These are phyloP conservation scores for Corymbia citriodora DNA, from an alignment of 441 rosid genomes.

Conservation along the genomic window DNA sequence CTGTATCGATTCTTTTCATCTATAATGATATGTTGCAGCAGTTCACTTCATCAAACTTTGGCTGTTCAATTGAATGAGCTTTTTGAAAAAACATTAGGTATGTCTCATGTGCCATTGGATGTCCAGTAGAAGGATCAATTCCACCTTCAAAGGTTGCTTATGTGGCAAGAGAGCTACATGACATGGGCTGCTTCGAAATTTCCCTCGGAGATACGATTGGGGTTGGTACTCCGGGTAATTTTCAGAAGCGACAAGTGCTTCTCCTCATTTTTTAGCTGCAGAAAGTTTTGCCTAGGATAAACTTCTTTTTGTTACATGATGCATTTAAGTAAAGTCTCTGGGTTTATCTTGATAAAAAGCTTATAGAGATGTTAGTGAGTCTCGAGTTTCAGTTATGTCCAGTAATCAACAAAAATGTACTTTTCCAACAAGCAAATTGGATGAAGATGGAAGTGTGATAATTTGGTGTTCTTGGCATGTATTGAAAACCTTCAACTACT, in stretches of 20 bases:
- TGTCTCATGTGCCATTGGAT: constrained; percentile 90
- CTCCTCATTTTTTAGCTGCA: background rate
- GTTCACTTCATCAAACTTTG: background rate
- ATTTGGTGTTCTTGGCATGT: background rate
- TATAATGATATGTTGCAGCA: background rate
- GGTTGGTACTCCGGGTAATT: constrained; percentile 90
- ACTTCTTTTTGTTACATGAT: background rate
- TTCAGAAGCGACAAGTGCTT: constrained; percentile 1
- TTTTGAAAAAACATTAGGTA: constrained; percentile 41
- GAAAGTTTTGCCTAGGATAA: background rate
- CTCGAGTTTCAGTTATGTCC: background rate
- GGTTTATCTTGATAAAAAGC: background rate
- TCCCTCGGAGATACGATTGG: constrained; percentile 94
- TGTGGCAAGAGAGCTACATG: constrained; percentile 81
- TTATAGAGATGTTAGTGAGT: background rate
- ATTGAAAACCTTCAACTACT: background rate
- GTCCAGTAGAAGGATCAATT: constrained; percentile 87
- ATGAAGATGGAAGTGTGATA: background rate
- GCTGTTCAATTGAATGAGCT: constrained; percentile 5
- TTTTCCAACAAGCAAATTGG: background rate
- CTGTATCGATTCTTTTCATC: background rate
- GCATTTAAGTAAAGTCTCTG: background rate
- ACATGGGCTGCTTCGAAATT: constrained; percentile 97
- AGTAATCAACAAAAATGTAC: background rate
- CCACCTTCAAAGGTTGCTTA: constrained; percentile 78